Evolutionary conservation across 2,329 filamentous ascomycete species (phyloP), one percentile per base, ranked within the genome.

Genomic region (Colletotrichum navitas): DNA sequence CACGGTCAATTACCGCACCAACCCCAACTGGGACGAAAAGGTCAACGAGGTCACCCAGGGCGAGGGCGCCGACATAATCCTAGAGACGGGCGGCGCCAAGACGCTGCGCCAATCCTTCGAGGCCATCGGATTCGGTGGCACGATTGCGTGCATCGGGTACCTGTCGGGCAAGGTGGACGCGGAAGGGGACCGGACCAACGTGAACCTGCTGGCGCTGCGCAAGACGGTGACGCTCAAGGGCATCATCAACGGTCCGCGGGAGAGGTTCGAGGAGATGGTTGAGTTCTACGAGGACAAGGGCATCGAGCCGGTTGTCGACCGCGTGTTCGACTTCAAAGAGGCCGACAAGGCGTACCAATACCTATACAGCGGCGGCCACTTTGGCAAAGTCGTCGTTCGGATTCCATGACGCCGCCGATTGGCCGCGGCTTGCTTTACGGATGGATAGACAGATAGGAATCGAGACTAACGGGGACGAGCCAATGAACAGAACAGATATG

Each of bases 181-280:
- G 0, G 79, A 81, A 5, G 86, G 83, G 0, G 87, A 89, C 77
- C 78, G 87, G 55, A 81, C 87, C 10, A 90, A 91, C 73, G 86
- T 90, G 18, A 92, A 92, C 75, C 80, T 92, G 36, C 80, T 87
- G 66, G 85, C 84, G n/a, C 73, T 85, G 73, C 74, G 81, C 66
- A 77, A 82, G 70, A 86, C 85, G 72, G 83, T 84, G 18, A 86
- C 85, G 41, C 77, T 86, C 62, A 84, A 84, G 75, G 84, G 91
- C 0, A 86, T 92, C 8, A 75, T 92, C 36, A 91, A 92, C 77
- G 91, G 90, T 0, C 89, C 90, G 12, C 77, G 79, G 66, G 83
- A 85, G 59, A 78, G 83, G 52, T 85, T 89, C 68, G 85, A 87
- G 78, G 87, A 89, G 79, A 88, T 89, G 85, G 74, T 85, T 47